phyloP scores from a whole-genome alignment of 192 early-diverging fungal genomes.

The Dimargaris verticillata region DNA sequence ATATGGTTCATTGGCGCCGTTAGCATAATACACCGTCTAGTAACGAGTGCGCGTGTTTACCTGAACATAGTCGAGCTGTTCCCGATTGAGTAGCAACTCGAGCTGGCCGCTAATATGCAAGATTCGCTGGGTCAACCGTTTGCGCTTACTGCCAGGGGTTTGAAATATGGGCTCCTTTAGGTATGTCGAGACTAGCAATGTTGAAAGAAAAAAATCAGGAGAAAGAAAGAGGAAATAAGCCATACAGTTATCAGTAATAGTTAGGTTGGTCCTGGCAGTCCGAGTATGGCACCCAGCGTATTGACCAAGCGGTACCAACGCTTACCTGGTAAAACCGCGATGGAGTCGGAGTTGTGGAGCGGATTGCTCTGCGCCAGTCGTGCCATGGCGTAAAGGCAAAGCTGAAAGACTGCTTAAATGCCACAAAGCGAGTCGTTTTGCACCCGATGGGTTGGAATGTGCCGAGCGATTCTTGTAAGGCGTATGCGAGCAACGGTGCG shows the following conservation, averaged over 20 bases:
- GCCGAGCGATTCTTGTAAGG: no score
- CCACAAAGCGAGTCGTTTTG: no score
- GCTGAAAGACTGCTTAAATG: neutral
- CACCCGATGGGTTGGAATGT: no score
- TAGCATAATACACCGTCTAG: no score
- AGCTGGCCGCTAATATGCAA: conserved; percentile 7
- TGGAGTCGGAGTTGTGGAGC: neutral
- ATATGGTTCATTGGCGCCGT: no score
- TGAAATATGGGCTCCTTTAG: conserved; percentile 8
- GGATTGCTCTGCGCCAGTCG: conserved; percentile 3
- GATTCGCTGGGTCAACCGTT: conserved; percentile 4
- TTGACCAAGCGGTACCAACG: neutral
- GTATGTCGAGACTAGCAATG: conserved; percentile 2
- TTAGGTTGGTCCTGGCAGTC: neutral
- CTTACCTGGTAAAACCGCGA: conserved; percentile 1
- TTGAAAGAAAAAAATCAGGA: neutral
- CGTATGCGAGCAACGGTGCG: no score
- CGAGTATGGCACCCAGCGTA: neutral
- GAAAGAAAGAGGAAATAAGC: neutral
- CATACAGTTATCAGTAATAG: neutral
- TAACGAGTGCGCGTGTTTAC: neutral
- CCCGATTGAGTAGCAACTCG: conserved; percentile 8
- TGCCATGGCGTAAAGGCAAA: neutral
- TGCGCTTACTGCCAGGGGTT: conserved; percentile 9
- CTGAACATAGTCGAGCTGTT: conserved; percentile 10